phyloP scores from a whole-genome alignment of 441 rosid species.

The Omphalea diandra region DNA sequence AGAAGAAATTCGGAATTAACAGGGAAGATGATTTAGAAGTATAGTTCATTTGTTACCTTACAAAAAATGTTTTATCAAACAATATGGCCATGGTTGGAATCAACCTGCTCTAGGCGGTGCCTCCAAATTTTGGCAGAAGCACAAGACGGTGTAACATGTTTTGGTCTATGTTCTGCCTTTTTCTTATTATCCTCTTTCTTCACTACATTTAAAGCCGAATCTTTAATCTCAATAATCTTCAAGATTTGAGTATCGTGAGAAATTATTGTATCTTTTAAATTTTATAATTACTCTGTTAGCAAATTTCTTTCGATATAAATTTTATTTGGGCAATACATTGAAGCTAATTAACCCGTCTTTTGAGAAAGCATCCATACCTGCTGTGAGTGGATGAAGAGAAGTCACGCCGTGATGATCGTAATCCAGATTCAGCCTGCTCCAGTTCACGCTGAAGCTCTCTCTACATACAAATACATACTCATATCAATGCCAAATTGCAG shows the following conservation, averaged over 20 bases:
- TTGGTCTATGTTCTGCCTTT: background rate
- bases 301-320: background rate
- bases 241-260: background rate
- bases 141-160: background rate
- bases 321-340: background rate
- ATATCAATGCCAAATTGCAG: background rate
- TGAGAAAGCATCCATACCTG: slow-evolving; percentile 34
- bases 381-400: slow-evolving; percentile 53
- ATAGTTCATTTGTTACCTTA: background rate
- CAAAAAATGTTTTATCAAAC: background rate
- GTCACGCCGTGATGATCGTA: slow-evolving; percentile 69
- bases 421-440: slow-evolving; percentile 83
- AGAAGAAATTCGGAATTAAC: too few species aligned
- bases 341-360: background rate
- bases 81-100: background rate
- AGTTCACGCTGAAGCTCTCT: slow-evolving; percentile 88
- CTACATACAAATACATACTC: slow-evolving; percentile 34
- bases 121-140: background rate
- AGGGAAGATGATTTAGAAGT: background rate
- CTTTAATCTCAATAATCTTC: background rate
- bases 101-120: slow-evolving; percentile 1
- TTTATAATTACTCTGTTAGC: background rate
- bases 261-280: background rate
- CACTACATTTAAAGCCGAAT: background rate
- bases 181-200: background rate